Conservation (phyloP, 2,329 filamentous ascomycete species). For the Boeremia lycopersici region DNA sequence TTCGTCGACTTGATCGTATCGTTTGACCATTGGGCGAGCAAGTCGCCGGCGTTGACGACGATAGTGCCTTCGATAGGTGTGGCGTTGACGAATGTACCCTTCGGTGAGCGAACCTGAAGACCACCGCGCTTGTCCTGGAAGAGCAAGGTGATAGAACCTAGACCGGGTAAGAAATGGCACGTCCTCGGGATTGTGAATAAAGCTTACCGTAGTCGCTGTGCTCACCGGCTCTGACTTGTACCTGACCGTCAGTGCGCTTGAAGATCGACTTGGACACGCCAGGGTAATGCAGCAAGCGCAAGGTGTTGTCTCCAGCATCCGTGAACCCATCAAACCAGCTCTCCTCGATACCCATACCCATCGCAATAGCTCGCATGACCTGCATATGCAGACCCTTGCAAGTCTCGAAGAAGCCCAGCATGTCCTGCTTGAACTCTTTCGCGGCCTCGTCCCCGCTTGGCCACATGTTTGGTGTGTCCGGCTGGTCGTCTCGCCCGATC, state of each 20-base stretch:
- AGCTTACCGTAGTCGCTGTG: conserved; percentile 69
- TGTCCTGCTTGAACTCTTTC: conserved; percentile 69
- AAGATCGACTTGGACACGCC: conserved; percentile 70
- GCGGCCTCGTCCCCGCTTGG: conserved; percentile 62
- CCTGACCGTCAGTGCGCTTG: conserved; percentile 67
- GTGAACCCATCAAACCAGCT: conserved; percentile 78
- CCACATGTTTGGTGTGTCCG: conserved; percentile 77
- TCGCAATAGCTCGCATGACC: conserved; percentile 82
- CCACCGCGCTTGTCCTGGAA: conserved; percentile 63
- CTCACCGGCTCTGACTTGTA: conserved; percentile 78
- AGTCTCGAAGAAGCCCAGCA: conserved; percentile 74
- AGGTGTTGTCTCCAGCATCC: conserved; percentile 57
- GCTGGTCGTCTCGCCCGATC: conserved; percentile 65
- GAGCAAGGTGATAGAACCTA: conserved; percentile 49
- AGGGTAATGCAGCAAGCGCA: conserved; percentile 80
- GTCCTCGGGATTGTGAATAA: rapidly evolving
- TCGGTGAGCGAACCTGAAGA: conserved; percentile 70
- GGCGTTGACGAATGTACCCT: conserved; percentile 79
- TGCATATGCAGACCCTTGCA: conserved; percentile 77
- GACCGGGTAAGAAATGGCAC: conserved; percentile 11
- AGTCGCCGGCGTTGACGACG: conserved; percentile 87
- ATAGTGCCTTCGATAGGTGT: conserved; percentile 81
- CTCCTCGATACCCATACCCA: conserved; percentile 76
- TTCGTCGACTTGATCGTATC: conserved; percentile 89
- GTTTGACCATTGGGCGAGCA: conserved; percentile 88